Evolutionary conservation across 306 rosid genomes (phyloP).

Genomic region (Canavalia gladiata): DNA sequence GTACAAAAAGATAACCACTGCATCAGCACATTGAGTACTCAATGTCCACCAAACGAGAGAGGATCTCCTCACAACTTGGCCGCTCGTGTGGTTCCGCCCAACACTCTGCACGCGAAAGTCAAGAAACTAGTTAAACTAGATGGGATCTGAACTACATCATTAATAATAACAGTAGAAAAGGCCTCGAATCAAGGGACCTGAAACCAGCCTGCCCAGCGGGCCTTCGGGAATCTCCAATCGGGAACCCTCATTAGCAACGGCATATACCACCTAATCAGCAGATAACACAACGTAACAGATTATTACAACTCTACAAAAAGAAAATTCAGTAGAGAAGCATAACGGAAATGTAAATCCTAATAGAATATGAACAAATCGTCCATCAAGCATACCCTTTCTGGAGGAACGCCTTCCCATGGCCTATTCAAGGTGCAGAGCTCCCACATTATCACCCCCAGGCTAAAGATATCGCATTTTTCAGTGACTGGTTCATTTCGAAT

Average conservation of each 20-base stretch:
- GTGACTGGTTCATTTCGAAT: constrained; percentile 89
- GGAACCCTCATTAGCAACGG: constrained; percentile 88
- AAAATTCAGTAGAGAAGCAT: not conserved
- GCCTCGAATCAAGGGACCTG: constrained; percentile 61
- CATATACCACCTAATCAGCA: constrained; percentile 81
- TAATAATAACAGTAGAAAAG: not conserved
- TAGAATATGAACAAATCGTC: constrained; percentile 1
- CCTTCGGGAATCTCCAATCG: constrained; percentile 95
- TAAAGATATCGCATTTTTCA: constrained; percentile 95
- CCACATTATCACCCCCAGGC: constrained; percentile 98
- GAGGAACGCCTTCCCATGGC: constrained; percentile 96
- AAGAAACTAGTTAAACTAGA: constrained; percentile 31
- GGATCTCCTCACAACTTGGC: constrained; percentile 92
- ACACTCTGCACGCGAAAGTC: constrained; percentile 69
- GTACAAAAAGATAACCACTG: constrained; percentile 57
- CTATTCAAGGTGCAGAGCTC: constrained; percentile 90
- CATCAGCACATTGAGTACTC: constrained; percentile 78
- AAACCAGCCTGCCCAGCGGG: constrained; percentile 85
- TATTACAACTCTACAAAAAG: no score
- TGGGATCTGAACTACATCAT: not conserved
- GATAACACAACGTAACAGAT: not conserved
- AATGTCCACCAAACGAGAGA: constrained; percentile 84
- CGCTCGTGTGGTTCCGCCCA: constrained; percentile 90
- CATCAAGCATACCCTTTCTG: constrained; percentile 74
- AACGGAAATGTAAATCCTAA: not conserved